Conservation (phyloP, 2,329 filamentous ascomycete species). For the Neofusicoccum ribis region DNA sequence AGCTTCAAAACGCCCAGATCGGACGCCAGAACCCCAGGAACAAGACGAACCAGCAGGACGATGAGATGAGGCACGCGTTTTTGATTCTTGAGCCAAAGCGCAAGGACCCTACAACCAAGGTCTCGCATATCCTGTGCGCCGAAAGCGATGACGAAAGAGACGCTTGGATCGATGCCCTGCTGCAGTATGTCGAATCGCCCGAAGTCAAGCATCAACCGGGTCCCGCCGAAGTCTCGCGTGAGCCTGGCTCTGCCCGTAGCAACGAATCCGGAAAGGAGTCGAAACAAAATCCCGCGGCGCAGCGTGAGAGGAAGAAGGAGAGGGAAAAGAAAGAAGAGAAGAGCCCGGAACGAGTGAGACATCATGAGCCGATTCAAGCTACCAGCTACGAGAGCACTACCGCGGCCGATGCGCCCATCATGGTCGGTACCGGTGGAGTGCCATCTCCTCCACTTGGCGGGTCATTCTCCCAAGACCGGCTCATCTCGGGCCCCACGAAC, state of each 20-base stretch:
- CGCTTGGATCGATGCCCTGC: slow-evolving; percentile 84
- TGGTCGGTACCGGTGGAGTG: slow-evolving; percentile 40
- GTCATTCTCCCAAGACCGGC: slow-evolving; percentile 45
- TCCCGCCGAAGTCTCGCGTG: slow-evolving; percentile 46
- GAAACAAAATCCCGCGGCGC: slow-evolving; percentile 22
- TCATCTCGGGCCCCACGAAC: slow-evolving; percentile 83
- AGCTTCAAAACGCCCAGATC: slow-evolving; percentile 86
- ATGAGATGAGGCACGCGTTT: slow-evolving; percentile 96
- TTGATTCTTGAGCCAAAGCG: slow-evolving; percentile 93
- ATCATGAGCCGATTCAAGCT: slow-evolving; percentile 39
- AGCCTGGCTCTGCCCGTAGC: slow-evolving; percentile 25
- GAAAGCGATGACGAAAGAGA: slow-evolving; percentile 93
- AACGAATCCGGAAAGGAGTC: slow-evolving; percentile 42
- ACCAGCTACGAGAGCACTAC: slow-evolving; percentile 60
- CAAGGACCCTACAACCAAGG: slow-evolving; percentile 84
- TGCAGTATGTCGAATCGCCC: slow-evolving; percentile 82
- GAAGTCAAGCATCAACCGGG: slow-evolving; percentile 46
- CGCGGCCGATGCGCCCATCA: slow-evolving; percentile 57
- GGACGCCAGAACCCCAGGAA: slow-evolving; percentile 69
- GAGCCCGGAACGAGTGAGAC: slow-evolving; percentile 1
- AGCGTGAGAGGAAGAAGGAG: slow-evolving; percentile 22
- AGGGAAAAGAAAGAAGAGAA: background rate
- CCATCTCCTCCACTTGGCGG: slow-evolving; percentile 35
- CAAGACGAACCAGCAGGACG: slow-evolving; percentile 66
- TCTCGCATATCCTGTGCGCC: slow-evolving; percentile 92